These are phyloP conservation scores for Musa itinerans DNA, from an alignment of 176 grass and related monocot species.

Conservation along the genomic window DNA sequence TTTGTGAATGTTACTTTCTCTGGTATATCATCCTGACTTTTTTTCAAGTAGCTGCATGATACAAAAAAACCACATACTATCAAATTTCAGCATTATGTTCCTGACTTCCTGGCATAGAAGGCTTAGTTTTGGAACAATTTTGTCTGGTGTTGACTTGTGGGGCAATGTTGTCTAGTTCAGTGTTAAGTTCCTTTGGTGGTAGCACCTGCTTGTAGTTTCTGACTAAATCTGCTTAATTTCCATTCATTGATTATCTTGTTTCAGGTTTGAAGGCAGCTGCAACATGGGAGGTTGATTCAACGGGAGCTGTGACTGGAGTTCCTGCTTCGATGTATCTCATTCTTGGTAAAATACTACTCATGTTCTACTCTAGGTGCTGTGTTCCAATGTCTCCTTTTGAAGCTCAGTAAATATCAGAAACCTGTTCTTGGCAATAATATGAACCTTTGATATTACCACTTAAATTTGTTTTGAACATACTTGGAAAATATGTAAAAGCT, in stretches of 20 bases:
- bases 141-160: not conserved
- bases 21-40: not conserved
- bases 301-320: conserved; percentile 41
- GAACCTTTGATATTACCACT: not conserved
- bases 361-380: conserved; percentile 5
- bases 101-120: not conserved
- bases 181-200: not conserved
- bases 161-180: not conserved
- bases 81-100: not conserved
- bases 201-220: not conserved
- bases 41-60: not conserved
- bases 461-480: not conserved
- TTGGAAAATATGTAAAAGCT: conserved; percentile 1
- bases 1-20: not conserved
- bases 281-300: conserved; percentile 88
- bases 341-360: conserved; percentile 42
- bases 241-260: conserved; percentile 9
- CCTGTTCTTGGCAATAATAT: not conserved
- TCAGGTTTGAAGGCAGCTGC: conserved; percentile 56
- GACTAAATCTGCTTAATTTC: not conserved
- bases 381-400: not conserved
- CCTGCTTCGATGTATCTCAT: conserved; percentile 84
- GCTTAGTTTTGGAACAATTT: not conserved
- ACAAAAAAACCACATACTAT: not conserved
- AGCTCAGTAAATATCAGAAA: not conserved